Base-by-base conservation (phyloP, 306 rosid genomes). In the Luffa acutangula region DNA sequence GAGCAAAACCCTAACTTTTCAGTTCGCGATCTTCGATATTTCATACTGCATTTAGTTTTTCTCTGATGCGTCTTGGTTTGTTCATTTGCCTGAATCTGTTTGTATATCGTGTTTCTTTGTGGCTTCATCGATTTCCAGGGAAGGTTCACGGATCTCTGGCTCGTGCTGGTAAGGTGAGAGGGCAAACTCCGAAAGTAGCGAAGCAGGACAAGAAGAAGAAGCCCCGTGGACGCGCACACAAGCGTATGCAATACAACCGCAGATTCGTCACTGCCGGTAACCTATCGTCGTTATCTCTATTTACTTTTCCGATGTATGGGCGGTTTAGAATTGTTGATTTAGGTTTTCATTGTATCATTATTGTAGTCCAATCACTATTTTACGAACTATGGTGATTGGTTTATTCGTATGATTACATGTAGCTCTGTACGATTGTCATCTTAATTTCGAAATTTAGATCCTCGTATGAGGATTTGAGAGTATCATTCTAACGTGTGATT, bases 131-230 rank as follows among this genome's bases (percentile, higher is more conserved):
- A 54, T 53, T 39, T 78, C 66, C 89, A 89, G 92, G 92, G 20
- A 89, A 89, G 81, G 92, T 89, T 80, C 92, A 89, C 80, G 92
- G 90, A 57, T 89, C 92, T 7, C 56, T 89, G 83, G 92, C 92
- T 34, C 92, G 90, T 84, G 92, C 92, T 37, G 92, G 92, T 2
- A 89, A 89, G 85, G 92, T 89, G 69, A 85, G 92, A 45, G 92
- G 90, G 42, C 92, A 89, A 80, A 89, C 90, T n/a, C 92, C 90
- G 1, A 89, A 89, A 85, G 90, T 89, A 18, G 89, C 92, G n/a
- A 89, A 89, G 85, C 90, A 87, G 42, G 92, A 89, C 73, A 89
- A 89, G 90, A 87, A 85, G 87, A 89, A 87, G 85, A 83, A 87
- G 80, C 89, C 90, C 76, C 84, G 92, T 53, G 90, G 92, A 18